Evolutionary conservation across 2,329 filamentous ascomycete genomes (phyloP).

Genomic region (Colletotrichum sp.): DNA sequence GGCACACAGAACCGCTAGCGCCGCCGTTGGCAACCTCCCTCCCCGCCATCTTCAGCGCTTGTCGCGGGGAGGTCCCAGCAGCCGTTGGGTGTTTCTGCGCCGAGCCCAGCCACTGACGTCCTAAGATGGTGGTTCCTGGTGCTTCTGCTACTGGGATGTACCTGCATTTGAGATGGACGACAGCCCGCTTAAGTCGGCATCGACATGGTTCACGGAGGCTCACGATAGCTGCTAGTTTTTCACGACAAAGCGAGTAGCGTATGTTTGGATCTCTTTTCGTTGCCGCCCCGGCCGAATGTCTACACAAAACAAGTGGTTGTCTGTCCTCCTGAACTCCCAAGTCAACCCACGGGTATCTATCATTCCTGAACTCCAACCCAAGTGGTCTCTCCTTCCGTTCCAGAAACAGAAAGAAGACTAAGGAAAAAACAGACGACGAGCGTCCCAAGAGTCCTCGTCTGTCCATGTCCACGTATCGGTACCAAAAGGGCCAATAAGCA

Average conservation of each 20-base stretch:
- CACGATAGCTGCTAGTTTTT: neutral
- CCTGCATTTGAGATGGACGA: neutral
- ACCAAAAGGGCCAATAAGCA: neutral
- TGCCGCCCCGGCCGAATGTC: neutral
- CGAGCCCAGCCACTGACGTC: constrained; percentile 1
- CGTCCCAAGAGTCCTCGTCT: neutral
- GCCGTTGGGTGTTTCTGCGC: neutral
- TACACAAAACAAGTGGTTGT: neutral
- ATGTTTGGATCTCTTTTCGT: neutral
- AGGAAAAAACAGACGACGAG: neutral
- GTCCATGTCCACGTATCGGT: neutral
- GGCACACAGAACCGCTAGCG: neutral
- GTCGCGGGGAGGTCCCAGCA: constrained; percentile 9
- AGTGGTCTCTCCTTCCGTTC: neutral
- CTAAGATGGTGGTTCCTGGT: neutral
- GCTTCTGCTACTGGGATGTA: neutral
- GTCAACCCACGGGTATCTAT: neutral
- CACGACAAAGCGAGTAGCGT: neutral
- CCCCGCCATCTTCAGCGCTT: constrained; percentile 13
- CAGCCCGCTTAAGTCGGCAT: neutral
- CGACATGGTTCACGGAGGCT: neutral
- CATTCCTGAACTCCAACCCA: neutral
- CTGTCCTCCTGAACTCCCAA: neutral
- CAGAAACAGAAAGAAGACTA: neutral
- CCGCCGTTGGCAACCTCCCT: neutral